Conservation (phyloP, 441 rosid genomes). For the Manihot esculenta region DNA sequence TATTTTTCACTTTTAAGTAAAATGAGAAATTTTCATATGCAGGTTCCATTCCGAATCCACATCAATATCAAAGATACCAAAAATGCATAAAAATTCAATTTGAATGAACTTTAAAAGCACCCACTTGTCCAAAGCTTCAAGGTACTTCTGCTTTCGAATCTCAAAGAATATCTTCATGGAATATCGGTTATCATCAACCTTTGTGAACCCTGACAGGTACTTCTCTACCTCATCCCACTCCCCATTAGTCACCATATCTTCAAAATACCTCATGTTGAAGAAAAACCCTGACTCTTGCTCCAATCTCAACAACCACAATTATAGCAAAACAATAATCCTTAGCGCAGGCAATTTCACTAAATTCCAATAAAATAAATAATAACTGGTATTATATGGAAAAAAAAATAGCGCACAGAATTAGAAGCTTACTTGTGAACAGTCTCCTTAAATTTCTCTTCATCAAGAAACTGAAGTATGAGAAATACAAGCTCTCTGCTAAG, state of each 20-base stretch:
- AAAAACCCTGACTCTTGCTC: constrained; percentile 84
- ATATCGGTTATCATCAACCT: constrained; percentile 79
- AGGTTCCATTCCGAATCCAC: not conserved
- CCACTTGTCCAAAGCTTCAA: constrained; percentile 80
- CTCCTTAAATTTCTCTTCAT: constrained; percentile 76
- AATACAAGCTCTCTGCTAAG: constrained; percentile 79
- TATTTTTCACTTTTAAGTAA: not conserved
- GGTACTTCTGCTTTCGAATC: constrained; percentile 81
- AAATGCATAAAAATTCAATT: not conserved
- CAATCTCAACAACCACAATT: constrained; percentile 40
- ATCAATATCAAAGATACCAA: not conserved
- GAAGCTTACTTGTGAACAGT: constrained; percentile 62
- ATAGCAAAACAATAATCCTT: not conserved
- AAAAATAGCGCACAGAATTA: not conserved
- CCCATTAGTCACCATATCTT: constrained; percentile 80
- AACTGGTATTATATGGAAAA: not conserved
- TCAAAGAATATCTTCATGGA: constrained; percentile 88
- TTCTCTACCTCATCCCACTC: constrained; percentile 93
- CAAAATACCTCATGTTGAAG: constrained; percentile 75
- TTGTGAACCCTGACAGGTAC: constrained; percentile 78
- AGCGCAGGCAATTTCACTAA: not conserved
- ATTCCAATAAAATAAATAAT: not conserved
- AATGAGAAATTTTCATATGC: not conserved
- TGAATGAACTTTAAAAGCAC: constrained; percentile 22
- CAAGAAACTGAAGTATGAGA: constrained; percentile 81